Conservation (phyloP, 176 grass and related monocot species). For the bread wheat (Triticum aestivum) region IWGSC_CS_RefSeq_v2.1 NC_057810.1:203903447-203903946, state of each 20-base stretch:
- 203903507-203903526: conserved; percentile 47
- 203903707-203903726: conserved; percentile 64
- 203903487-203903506: conserved; percentile 35
- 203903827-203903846: conserved; percentile 72
- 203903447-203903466: conserved; percentile 45
- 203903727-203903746: conserved; percentile 74
- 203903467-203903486: conserved; percentile 59
- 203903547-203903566: no score
- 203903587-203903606: no score
- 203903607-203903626: no score
- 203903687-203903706: conserved; percentile 69
- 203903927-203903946: conserved; percentile 75
- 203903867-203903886: conserved; percentile 99
- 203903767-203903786: conserved; percentile 89
- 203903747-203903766: conserved; percentile 82
- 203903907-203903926: conserved; percentile 83
- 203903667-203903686: conserved; percentile 71
- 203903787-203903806: conserved; percentile 59
- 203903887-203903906: conserved; percentile 96
- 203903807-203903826: conserved; percentile 79
- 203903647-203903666: conserved; percentile 53
- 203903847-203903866: conserved; percentile 87
- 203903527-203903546: conserved; percentile 39
- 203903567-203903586: no score
- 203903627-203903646: conserved; percentile 53